Percentiles rank a stretch among this genome's conserved stretches.
These are phyloP conservation scores for Beauveria brongniartii DNA, from an alignment of 2,329 filamentous ascomycete species.

Conservation along the genomic window DNA sequence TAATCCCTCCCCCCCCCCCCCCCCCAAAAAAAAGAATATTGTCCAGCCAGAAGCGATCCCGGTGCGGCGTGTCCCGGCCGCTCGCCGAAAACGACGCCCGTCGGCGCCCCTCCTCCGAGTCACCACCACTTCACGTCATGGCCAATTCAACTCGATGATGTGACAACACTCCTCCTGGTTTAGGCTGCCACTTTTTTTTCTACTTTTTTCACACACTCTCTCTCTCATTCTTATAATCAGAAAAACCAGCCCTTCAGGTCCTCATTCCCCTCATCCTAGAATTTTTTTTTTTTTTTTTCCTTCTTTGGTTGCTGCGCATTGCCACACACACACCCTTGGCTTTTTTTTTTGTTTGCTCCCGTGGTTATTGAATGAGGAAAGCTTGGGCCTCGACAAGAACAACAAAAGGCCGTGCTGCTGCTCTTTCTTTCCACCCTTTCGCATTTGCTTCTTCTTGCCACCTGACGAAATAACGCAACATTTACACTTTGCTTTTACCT, in stretches of 20 bases:
- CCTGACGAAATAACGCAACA: neutral
- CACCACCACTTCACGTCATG: constrained; percentile 1
- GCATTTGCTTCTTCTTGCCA: neutral
- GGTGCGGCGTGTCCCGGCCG: constrained; percentile 6
- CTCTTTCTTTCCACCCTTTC: too few species aligned
- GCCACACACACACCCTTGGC: neutral
- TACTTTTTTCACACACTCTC: neutral
- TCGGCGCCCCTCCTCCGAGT: neutral
- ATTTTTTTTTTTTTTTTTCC: neutral
- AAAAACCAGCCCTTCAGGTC: neutral
- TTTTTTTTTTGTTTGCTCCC: neutral
- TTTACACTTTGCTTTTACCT: neutral
- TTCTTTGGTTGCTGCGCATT: neutral
- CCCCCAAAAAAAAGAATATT: neutral
- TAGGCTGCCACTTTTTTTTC: neutral
- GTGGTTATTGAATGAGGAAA: neutral
- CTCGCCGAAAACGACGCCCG: constrained; percentile 1
- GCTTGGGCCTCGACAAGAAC: neutral
- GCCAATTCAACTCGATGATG: neutral
- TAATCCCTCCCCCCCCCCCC: too few species aligned
- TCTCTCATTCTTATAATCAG: too few species aligned
- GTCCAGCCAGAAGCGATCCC: constrained; percentile 3
- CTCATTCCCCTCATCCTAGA: neutral
- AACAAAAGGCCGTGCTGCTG: neutral
- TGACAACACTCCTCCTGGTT: too few species aligned